Conservation (phyloP, 805 yeast species). For the Gaillardinia entomophila region DNA sequence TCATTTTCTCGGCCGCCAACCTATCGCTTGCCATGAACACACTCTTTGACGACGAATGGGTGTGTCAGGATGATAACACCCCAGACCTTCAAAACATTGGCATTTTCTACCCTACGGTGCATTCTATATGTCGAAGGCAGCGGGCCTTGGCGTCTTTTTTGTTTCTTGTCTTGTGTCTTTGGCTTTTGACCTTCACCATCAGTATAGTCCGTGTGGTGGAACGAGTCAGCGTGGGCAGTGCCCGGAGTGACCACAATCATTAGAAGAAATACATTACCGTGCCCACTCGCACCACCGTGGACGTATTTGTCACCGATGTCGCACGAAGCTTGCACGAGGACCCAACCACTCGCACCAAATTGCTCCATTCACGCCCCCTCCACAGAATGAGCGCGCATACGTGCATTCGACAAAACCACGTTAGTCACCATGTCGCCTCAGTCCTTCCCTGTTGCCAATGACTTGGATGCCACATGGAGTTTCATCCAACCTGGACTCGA, state of each 20-base stretch:
- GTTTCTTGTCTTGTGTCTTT: conserved; percentile 65
- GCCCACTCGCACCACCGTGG: no score
- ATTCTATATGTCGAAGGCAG: conserved; percentile 70
- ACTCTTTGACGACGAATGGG: conserved; percentile 77
- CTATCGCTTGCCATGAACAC: conserved; percentile 82
- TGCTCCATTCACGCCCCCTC: no score
- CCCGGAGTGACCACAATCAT: no score
- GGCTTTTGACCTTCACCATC: conserved; percentile 83
- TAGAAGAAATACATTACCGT: no score
- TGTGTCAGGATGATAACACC: conserved; percentile 37
- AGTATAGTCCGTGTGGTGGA: conserved; percentile 81
- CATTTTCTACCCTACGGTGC: conserved; percentile 24
- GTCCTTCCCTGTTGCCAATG: conserved; percentile 50
- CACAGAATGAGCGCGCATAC: no score
- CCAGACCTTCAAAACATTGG: conserved; percentile 12
- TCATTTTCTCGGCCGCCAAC: conserved; percentile 85
- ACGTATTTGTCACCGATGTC: no score
- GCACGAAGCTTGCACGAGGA: no score
- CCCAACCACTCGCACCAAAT: no score
- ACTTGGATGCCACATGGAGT: conserved; percentile 66
- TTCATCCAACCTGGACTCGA: conserved; percentile 73
- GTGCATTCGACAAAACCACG: no score
- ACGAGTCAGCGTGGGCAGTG: conserved; percentile 43
- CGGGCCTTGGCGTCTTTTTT: conserved; percentile 72
- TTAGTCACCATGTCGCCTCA: no score